Percentiles rank a stretch among this genome's conserved stretches.
Conservation (phyloP, 1,139 yeast genomes). For the Pichiaceae sp. region DNA sequence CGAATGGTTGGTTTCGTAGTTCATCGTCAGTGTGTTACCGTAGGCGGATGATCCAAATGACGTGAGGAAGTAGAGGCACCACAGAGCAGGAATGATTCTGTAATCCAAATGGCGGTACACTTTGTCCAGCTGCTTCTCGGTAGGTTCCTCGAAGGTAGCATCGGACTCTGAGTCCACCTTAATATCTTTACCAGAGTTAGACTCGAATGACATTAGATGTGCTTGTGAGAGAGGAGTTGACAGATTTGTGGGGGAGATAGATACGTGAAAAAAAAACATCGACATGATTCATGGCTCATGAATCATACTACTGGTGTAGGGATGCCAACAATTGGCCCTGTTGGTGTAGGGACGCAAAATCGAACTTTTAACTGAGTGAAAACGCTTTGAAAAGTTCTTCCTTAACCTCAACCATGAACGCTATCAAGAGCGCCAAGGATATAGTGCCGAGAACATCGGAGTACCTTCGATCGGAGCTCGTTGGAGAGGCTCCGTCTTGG, state of each 20-base stretch:
- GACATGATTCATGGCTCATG: too few relatives aligned
- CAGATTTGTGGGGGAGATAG: too few relatives aligned
- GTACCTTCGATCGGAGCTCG: constrained; percentile 55
- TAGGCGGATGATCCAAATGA: constrained; percentile 74
- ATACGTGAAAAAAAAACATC: too few relatives aligned
- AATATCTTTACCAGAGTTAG: too few relatives aligned
- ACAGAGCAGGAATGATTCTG: constrained; percentile 74
- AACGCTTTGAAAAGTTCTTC: too few relatives aligned
- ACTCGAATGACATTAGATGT: too few relatives aligned
- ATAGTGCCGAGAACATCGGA: constrained; percentile 75
- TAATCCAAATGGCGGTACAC: constrained; percentile 60
- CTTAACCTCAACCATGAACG: constrained; percentile 19
- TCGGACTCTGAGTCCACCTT: background rate
- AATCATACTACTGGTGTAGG: too few relatives aligned
- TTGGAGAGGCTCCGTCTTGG: constrained; percentile 76
- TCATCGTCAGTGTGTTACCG: constrained; percentile 81
- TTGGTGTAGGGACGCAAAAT: too few relatives aligned
- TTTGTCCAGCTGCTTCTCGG: constrained; percentile 37
- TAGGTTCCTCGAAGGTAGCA: constrained; percentile 6
- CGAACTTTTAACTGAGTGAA: too few relatives aligned
- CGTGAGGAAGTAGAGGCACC: constrained; percentile 72
- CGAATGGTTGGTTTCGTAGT: constrained; percentile 54
- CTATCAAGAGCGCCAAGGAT: constrained; percentile 40
- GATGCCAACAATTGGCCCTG: too few relatives aligned
- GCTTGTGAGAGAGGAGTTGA: too few relatives aligned